These are phyloP conservation scores for Insectozyma bohioensis DNA, from an alignment of 1,139 yeast species.

Conservation along the genomic window DNA sequence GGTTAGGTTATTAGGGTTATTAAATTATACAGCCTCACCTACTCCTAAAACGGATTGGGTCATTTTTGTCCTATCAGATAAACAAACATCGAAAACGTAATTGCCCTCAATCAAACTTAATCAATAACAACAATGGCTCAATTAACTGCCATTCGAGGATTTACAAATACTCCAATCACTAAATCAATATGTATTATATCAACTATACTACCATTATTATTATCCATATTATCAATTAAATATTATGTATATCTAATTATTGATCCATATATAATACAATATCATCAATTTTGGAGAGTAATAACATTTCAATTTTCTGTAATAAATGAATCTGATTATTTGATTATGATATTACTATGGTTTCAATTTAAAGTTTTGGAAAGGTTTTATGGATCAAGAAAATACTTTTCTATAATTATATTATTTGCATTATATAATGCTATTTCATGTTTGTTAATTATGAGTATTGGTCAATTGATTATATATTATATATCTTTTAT, in stretches of 20 bases:
- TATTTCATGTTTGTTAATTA: conserved; percentile 29
- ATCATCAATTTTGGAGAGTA: conserved; percentile 71
- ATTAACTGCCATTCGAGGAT: conserved; percentile 52
- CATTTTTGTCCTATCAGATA: too few species aligned
- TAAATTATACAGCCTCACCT: too few species aligned
- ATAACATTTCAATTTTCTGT: conserved; percentile 55
- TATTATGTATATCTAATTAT: conserved; percentile 53
- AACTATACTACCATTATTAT: conserved; percentile 47
- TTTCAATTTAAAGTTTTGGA: conserved; percentile 66
- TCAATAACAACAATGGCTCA: conserved; percentile 33
- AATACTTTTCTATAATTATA: conserved; percentile 43
- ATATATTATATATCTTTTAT: conserved; percentile 31
- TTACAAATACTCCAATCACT: conserved; percentile 60
- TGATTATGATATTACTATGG: conserved; percentile 50
- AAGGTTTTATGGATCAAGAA: conserved; percentile 61
- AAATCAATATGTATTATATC: conserved; percentile 40
- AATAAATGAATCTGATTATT: conserved; percentile 65
- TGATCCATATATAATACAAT: conserved; percentile 56
- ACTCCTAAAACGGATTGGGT: too few species aligned
- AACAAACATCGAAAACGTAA: too few species aligned
- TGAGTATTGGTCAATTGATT: conserved; percentile 39
- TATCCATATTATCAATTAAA: conserved; percentile 58
- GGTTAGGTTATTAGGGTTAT: too few species aligned
- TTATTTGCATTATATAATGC: conserved; percentile 38
- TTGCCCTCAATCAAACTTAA: too few species aligned